A percentile compares a stretch with the other conserved stretches of the same genome.
Evolutionary conservation across 305 asterid species (phyloP).

Genomic region (Solanum aculeatissimum): DNA sequence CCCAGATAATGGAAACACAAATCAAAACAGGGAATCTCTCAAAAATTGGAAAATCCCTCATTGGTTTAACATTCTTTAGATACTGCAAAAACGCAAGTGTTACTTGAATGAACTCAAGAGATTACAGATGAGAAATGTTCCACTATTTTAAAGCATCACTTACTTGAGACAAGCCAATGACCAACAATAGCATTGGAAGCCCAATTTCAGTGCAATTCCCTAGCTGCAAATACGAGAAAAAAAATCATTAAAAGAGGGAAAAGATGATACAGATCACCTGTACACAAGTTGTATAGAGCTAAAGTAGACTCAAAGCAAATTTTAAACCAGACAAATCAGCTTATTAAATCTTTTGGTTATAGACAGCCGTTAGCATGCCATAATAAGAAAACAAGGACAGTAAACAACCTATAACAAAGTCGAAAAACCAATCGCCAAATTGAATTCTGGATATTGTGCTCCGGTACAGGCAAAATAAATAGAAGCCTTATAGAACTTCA

Average conservation of each 20-base stretch:
- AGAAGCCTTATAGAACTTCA: neutral
- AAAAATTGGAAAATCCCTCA: conserved; percentile 83
- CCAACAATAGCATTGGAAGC: conserved; percentile 76
- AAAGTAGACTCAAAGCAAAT: neutral
- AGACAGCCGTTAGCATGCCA: neutral
- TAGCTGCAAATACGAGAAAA: conserved; percentile 34
- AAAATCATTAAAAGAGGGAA: neutral
- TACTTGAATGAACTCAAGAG: conserved; percentile 16
- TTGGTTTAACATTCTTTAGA: conserved; percentile 76
- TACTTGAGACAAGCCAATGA: conserved; percentile 84
- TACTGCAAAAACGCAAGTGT: conserved; percentile 48
- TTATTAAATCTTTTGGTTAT: neutral
- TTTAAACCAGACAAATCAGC: neutral
- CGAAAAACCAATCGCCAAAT: neutral
- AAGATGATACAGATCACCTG: neutral
- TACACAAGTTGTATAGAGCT: neutral
- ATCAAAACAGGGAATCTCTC: conserved; percentile 86
- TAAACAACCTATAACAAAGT: neutral
- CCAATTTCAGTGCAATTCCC: conserved; percentile 93
- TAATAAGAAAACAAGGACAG: neutral
- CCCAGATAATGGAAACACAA: conserved; percentile 63
- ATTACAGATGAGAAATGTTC: neutral
- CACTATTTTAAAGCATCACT: conserved; percentile 14
- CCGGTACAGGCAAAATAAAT: neutral
- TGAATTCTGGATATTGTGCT: neutral